A percentile compares a stretch with the other conserved stretches of the same genome.
Conservation (phyloP, 495 filamentous ascomycete genomes). For the Penicillium desertorum region DNA sequence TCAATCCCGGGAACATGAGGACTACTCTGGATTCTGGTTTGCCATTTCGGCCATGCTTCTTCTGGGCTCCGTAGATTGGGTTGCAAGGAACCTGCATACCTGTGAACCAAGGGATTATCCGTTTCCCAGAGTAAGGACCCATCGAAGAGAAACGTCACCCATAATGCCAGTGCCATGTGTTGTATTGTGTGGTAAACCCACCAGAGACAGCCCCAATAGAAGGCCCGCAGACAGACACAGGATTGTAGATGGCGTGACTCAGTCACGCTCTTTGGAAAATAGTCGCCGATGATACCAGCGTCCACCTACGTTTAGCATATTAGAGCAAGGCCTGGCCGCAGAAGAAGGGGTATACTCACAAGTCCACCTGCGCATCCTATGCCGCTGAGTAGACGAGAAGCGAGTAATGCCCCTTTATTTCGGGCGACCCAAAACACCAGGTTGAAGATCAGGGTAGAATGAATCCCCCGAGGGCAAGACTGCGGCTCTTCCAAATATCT, state of each 20-base stretch:
- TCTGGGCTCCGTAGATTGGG: constrained; percentile 1
- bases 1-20: constrained; percentile 54
- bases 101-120: constrained; percentile 61
- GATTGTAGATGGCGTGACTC: constrained; percentile 30
- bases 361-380: neutral
- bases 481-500: constrained; percentile 55
- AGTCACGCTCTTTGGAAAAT: constrained; percentile 55
- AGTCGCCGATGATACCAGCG: constrained; percentile 47
- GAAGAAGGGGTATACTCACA: constrained; percentile 21
- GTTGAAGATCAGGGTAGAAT: constrained; percentile 54
- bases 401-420: constrained; percentile 46
- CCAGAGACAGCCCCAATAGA: constrained; percentile 54
- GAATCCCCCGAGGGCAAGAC: constrained; percentile 53
- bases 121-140: constrained; percentile 55
- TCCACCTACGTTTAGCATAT: constrained; percentile 4
- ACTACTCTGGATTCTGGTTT: constrained; percentile 61
- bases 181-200: constrained; percentile 57
- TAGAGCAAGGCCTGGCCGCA: neutral
- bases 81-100: constrained; percentile 36
- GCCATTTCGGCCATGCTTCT: neutral
- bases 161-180: constrained; percentile 35
- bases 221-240: constrained; percentile 55
- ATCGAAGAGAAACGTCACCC: constrained; percentile 53
- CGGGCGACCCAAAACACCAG: constrained; percentile 50
- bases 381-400: constrained; percentile 24